phyloP scores from a whole-genome alignment of 176 grass and related monocot species.

The Poa annua region DNA sequence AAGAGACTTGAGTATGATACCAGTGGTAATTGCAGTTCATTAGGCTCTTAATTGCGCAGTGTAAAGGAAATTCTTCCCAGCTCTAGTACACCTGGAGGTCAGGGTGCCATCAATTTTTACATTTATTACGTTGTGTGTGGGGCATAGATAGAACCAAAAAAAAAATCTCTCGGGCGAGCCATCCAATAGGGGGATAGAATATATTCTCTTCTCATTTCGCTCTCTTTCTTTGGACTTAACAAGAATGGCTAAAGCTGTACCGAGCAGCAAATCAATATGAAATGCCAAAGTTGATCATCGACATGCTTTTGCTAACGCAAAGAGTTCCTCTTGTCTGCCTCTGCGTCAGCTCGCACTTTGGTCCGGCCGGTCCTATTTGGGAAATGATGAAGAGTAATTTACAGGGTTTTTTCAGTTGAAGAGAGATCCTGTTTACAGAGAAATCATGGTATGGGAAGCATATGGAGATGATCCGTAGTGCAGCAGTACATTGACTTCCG shows the following conservation, averaged over 20 bases:
- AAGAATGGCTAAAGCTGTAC: neutral
- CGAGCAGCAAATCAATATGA: neutral
- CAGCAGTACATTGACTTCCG: too few species aligned
- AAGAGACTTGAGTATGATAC: neutral
- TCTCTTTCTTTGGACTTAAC: conserved; percentile 18
- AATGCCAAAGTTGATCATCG: neutral
- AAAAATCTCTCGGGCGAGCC: neutral
- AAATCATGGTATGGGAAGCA: neutral
- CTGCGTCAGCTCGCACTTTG: neutral
- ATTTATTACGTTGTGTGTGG: conserved; percentile 15
- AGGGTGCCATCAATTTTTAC: neutral
- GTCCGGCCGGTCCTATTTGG: neutral
- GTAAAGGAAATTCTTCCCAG: neutral
- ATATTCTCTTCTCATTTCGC: neutral
- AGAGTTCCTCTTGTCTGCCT: neutral
- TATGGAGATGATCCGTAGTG: too few species aligned
- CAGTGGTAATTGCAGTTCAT: neutral
- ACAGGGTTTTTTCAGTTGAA: neutral
- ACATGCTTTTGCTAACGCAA: neutral
- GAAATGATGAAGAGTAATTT: neutral
- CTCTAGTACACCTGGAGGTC: neutral
- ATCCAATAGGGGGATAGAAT: conserved; percentile 21
- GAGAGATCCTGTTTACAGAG: neutral
- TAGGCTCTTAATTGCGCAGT: conserved; percentile 5
- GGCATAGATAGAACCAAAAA: conserved; percentile 10